phyloP scores from a whole-genome alignment of 331 rosid species.

The Telfairia occidentalis region DNA sequence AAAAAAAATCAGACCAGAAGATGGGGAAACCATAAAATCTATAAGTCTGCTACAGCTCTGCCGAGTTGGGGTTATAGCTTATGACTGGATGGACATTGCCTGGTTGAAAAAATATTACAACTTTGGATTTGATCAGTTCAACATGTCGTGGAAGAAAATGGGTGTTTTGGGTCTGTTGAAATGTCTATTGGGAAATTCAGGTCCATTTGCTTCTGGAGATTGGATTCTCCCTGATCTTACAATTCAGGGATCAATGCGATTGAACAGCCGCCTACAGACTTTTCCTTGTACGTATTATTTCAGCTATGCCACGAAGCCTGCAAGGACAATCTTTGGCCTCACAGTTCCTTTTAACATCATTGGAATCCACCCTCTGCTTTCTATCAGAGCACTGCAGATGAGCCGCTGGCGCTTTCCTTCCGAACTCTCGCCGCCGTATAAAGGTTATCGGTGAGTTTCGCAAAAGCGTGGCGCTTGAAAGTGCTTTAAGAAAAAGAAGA shows the following conservation, averaged over 20 bases:
- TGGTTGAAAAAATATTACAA: constrained; percentile 81
- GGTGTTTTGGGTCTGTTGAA: constrained; percentile 73
- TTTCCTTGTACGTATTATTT: constrained; percentile 79
- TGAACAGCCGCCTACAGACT: constrained; percentile 39
- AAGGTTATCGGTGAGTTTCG: constrained; percentile 65
- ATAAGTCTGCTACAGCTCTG: constrained; percentile 65
- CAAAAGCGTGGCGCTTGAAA: background rate
- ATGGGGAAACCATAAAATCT: constrained; percentile 64
- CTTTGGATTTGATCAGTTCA: constrained; percentile 88
- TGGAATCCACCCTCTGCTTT: constrained; percentile 70
- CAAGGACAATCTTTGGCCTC: constrained; percentile 49
- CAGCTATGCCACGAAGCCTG: constrained; percentile 86
- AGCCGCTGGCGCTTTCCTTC: constrained; percentile 82
- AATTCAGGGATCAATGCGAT: constrained; percentile 66
- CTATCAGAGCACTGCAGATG: constrained; percentile 80
- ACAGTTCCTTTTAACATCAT: constrained; percentile 65
- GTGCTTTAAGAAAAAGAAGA: background rate
- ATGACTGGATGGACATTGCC: constrained; percentile 82
- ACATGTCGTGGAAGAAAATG: constrained; percentile 67
- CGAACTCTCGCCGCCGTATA: constrained; percentile 70
- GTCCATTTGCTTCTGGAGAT: constrained; percentile 86
- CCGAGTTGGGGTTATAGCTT: constrained; percentile 76
- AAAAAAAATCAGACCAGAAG: constrained; percentile 95
- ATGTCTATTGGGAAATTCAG: constrained; percentile 58
- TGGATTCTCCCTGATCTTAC: constrained; percentile 99